Base-by-base conservation (phyloP, 2,329 filamentous ascomycete genomes). In the Periconia sp. region DNA sequence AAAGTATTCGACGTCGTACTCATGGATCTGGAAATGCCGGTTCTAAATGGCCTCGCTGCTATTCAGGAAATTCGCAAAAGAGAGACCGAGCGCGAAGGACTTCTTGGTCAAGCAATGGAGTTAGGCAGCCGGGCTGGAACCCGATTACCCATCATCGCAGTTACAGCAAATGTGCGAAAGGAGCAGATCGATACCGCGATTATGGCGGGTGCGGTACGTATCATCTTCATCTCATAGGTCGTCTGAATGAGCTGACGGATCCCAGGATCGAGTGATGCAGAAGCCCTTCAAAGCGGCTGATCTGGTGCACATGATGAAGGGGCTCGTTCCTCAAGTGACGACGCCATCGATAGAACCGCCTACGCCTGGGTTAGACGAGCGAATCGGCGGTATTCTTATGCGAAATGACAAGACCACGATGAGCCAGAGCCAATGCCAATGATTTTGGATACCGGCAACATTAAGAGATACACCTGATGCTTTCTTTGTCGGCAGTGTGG, bases 21-120 rank as follows among this genome's bases (percentile, higher is more conserved):
- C 13, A 71, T 77, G 73, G 80, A 83, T 49, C 73, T 81, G 5
- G 76, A 71, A 59, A 83, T 83, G 80, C 80, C 80, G 0, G 67
- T 81, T 4, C 75, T 83, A 51, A 74, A 82, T 37, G 65, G 64
- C 0, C 33, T 67, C 18, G 56, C 51, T 7, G 63, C 64, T 0
- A 81, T 78, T 7, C 67, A 70, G 8, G 69, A 67, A 40, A 81
- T 82, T 15, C 70, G 78, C 2, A 63, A 69, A 9, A 69, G 75
- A 11, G 78, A 81, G 53, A 51, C 56, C 2, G 68, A 73, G 4
- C 50, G 52, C 3, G 51, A 57, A 13, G 52, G 56, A 1, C 18
- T 57, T 9, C 26, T 54, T 1, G 54, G 49, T 11, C 44, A 50
- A 23, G 43, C 45, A 9, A 50, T 48, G 22, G 30, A 46, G 16